Percentiles rank a stretch among this genome's conserved stretches.
phyloP scores from a whole-genome alignment of 179 eudicot genomes.

The Beta macrorhiza region DNA sequence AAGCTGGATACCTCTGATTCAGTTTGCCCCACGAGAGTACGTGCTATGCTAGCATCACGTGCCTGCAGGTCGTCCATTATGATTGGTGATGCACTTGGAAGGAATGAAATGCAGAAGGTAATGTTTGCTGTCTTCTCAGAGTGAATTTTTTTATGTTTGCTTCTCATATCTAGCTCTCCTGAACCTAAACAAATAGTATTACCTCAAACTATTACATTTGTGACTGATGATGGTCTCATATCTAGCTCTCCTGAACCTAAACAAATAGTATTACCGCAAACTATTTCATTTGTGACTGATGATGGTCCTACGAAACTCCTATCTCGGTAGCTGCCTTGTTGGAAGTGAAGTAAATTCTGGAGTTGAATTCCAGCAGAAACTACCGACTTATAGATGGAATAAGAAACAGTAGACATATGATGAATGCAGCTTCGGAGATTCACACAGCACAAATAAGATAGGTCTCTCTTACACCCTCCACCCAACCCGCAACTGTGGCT shows the following conservation, averaged over 20 bases:
- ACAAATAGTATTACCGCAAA: neutral
- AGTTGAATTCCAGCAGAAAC: neutral
- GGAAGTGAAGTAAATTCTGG: neutral
- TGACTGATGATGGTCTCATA: neutral
- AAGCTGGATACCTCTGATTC: constrained; percentile 77
- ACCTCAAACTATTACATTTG: neutral
- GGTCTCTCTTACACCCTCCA: too few relatives aligned
- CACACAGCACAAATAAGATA: neutral
- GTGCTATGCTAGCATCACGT: constrained; percentile 96
- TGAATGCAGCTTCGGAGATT: neutral
- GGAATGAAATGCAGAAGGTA: constrained; percentile 93
- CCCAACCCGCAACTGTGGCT: too few relatives aligned
- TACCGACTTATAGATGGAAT: neutral
- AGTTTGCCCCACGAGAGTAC: constrained; percentile 87
- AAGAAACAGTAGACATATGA: neutral
- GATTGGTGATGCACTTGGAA: constrained; percentile 92
- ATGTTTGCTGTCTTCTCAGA: constrained; percentile 15
- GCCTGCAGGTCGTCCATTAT: constrained; percentile 92
- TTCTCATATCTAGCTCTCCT: neutral
- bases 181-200: neutral
- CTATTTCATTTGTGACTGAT: neutral
- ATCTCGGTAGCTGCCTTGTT: neutral
- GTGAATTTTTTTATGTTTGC: neutral
- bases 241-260: neutral
- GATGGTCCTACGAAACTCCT: neutral